These are phyloP conservation scores for Pleurozium schreberi DNA, from an alignment of 225 moss, liverwort and hornwort species.

Conservation along the genomic window DNA sequence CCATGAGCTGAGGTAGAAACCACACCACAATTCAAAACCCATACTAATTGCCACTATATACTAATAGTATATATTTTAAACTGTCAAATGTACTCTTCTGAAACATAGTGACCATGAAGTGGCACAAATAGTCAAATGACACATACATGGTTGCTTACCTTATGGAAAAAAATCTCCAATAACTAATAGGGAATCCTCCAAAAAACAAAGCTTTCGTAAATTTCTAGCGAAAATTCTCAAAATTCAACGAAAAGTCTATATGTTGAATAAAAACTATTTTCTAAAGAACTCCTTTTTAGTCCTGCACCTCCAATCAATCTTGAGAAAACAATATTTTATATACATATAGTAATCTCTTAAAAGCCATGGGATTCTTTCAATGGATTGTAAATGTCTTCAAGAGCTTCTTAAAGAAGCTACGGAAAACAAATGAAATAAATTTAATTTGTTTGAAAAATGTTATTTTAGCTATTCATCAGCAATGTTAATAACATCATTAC, in stretches of 20 bases:
- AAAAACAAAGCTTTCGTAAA: background rate
- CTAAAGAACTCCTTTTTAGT: no score
- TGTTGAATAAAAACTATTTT: background rate
- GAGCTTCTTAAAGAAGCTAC: fast-evolving
- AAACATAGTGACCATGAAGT: background rate
- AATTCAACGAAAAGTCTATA: background rate
- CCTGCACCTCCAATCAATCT: no score
- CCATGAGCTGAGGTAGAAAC: no score
- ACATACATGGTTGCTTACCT: background rate
- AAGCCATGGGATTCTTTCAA: fast-evolving
- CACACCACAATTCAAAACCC: no score
- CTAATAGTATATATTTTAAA: background rate
- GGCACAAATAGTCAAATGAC: background rate
- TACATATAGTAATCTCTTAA: no score
- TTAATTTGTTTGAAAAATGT: background rate
- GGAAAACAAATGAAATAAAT: fast-evolving
- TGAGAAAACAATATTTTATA: no score
- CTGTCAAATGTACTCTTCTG: background rate
- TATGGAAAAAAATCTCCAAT: background rate
- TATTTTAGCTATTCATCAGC: background rate
- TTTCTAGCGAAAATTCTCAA: background rate
- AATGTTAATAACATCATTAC: background rate
- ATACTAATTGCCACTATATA: no score
- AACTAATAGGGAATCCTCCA: fast-evolving
- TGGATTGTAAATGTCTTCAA: background rate